Conservation (phyloP, 331 rosid genomes). For the Quercus tomentella region DNA sequence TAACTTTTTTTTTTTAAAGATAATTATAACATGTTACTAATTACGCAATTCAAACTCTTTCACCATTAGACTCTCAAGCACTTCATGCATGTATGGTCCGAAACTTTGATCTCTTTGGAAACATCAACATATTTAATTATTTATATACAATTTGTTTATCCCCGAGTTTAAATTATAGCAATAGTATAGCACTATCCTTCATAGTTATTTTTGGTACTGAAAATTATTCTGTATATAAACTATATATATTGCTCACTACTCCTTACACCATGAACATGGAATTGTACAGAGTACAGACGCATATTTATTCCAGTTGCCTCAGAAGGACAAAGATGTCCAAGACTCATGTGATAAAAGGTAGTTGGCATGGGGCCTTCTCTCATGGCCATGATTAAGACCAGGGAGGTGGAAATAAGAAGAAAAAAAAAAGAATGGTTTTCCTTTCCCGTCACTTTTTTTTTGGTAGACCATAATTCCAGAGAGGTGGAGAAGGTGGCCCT, state of each 20-base stretch:
- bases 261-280: neutral
- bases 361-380: slow-evolving; percentile 60
- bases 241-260: neutral
- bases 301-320: slow-evolving; percentile 16
- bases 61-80: too few relatives aligned
- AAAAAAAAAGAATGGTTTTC: slow-evolving; percentile 14
- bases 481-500: slow-evolving; percentile 31
- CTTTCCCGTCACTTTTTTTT: slow-evolving; percentile 28
- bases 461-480: slow-evolving; percentile 23
- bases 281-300: neutral
- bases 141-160: neutral
- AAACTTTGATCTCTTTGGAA: neutral
- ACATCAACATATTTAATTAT: neutral
- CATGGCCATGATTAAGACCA: slow-evolving; percentile 64
- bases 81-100: too few relatives aligned
- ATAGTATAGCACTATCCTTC: neutral
- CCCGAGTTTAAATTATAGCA: neutral
- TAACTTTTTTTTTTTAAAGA: too few relatives aligned
- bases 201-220: too few relatives aligned
- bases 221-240: too few relatives aligned
- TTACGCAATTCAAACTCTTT: too few relatives aligned
- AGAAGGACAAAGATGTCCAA: slow-evolving; percentile 41
- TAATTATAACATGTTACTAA: too few relatives aligned
- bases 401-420: slow-evolving; percentile 33
- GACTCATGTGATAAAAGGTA: slow-evolving; percentile 51